Evolutionary conservation across 108 stramenopile genomes (phyloP).

Genomic region (Skeletonema grethae): DNA sequence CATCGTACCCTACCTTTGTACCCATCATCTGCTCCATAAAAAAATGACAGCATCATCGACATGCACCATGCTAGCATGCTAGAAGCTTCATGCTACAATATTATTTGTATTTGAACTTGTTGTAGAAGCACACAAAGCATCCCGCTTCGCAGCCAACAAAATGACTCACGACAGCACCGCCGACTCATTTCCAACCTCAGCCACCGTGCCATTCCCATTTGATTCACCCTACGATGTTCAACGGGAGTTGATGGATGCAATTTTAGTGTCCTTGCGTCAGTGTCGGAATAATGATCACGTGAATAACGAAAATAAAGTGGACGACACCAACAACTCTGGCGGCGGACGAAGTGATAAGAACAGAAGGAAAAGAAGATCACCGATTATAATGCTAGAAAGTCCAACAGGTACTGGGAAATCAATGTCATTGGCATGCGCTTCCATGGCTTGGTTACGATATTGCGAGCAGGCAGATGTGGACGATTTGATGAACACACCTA

Average conservation of each 20-base stretch:
- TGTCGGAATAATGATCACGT: not conserved
- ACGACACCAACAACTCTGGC: not conserved
- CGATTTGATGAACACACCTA: slow-evolving; percentile 1
- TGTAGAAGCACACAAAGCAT: too few relatives aligned
- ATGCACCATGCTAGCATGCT: too few relatives aligned
- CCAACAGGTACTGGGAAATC: slow-evolving; percentile 88
- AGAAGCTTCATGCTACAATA: too few relatives aligned
- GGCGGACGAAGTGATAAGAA: not conserved
- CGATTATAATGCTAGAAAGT: slow-evolving; percentile 74
- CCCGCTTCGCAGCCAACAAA: not conserved
- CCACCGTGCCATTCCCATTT: slow-evolving; percentile 78
- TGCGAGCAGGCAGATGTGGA: slow-evolving; percentile 46
- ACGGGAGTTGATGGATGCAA: slow-evolving; percentile 73
- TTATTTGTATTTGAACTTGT: too few relatives aligned
- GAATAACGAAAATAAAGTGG: slow-evolving; percentile 9
- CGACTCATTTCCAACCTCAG: slow-evolving; percentile 42
- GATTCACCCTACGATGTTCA: slow-evolving; percentile 76
- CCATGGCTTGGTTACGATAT: slow-evolving; percentile 78
- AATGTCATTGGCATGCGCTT: slow-evolving; percentile 75
- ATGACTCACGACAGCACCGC: not conserved
- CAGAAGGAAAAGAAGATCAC: slow-evolving; percentile 25
- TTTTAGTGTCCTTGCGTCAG: slow-evolving; percentile 53
- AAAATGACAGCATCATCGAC: too few relatives aligned
- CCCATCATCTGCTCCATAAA: too few relatives aligned
- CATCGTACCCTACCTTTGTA: too few relatives aligned